These are phyloP conservation scores for Dictyostelium firmibasis DNA, from an alignment of 78 protist species.

Conservation along the genomic window DNA sequence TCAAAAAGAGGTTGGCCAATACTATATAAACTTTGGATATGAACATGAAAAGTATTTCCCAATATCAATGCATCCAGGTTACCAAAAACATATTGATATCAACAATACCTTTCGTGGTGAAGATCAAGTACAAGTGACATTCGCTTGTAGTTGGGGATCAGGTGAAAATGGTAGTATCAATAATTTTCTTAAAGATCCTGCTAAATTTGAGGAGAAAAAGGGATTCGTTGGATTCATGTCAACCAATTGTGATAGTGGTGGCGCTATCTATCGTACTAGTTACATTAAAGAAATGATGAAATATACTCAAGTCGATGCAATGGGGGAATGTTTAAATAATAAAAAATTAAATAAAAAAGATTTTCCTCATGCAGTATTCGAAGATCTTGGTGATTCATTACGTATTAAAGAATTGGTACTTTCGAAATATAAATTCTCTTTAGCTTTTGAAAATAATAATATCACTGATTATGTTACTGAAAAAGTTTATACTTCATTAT, in stretches of 20 bases:
- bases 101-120: constrained; percentile 17
- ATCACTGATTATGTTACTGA: constrained; percentile 62
- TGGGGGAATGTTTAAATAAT: constrained; percentile 51
- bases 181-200: background rate
- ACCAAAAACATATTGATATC: constrained; percentile 20
- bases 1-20: constrained; percentile 48
- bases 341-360: constrained; percentile 19
- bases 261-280: constrained; percentile 63
- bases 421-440: constrained; percentile 20
- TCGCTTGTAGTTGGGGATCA: constrained; percentile 59
- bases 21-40: constrained; percentile 47
- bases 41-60: constrained; percentile 77
- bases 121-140: constrained; percentile 6
- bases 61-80: background rate
- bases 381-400: constrained; percentile 39
- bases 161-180: constrained; percentile 29
- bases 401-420: constrained; percentile 39
- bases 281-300: constrained; percentile 33
- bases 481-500: constrained; percentile 48
- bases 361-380: constrained; percentile 10
- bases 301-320: constrained; percentile 12
- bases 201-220: background rate
- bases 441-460: constrained; percentile 63
- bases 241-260: constrained; percentile 60
- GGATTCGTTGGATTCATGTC: constrained; percentile 46